Evolutionary conservation across 1,284 basidiomycete species (phyloP).

Genomic region (Bjerkandera adusta): DNA sequence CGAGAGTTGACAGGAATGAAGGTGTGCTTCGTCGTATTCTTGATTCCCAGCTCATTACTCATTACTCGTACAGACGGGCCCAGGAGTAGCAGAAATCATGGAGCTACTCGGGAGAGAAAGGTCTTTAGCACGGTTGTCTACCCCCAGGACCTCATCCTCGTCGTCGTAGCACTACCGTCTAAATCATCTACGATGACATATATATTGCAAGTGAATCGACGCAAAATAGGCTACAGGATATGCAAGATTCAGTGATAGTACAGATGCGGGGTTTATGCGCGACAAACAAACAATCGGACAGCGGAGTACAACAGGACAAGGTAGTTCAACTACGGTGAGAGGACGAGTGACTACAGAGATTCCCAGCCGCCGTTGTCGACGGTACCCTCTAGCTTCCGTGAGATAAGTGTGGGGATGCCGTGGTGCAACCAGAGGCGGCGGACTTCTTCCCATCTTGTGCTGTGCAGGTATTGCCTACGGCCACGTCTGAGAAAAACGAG

Average conservation of each 20-base stretch:
- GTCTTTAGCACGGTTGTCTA: conserved; percentile 29
- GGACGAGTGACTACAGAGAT: conserved; percentile 51
- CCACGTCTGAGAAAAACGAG: conserved; percentile 58
- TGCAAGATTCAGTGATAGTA: conserved; percentile 4
- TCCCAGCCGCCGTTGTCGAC: conserved; percentile 95
- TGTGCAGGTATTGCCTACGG: conserved; percentile 85
- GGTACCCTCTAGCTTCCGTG: conserved; percentile 84
- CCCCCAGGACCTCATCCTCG: neutral
- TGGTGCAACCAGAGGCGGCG: conserved; percentile 90
- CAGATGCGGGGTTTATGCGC: conserved; percentile 10
- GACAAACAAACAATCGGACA: too few species aligned
- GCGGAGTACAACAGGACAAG: neutral
- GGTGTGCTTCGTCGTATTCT: conserved; percentile 39
- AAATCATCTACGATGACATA: neutral
- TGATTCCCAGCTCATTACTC: neutral
- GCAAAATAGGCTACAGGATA: conserved; percentile 11
- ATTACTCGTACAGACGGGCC: conserved; percentile 39
- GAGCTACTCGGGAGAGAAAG: conserved; percentile 37
- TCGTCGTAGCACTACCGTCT: neutral
- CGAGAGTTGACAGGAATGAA: conserved; percentile 80
- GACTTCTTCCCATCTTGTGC: conserved; percentile 89
- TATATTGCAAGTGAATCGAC: too few species aligned
- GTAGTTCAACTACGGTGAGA: neutral
- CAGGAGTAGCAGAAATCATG: conserved; percentile 45
- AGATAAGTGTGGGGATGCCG: conserved; percentile 87